These are phyloP conservation scores for Nicotiana otophora DNA, from an alignment of 257 asterid genomes.

Conservation along the genomic window DNA sequence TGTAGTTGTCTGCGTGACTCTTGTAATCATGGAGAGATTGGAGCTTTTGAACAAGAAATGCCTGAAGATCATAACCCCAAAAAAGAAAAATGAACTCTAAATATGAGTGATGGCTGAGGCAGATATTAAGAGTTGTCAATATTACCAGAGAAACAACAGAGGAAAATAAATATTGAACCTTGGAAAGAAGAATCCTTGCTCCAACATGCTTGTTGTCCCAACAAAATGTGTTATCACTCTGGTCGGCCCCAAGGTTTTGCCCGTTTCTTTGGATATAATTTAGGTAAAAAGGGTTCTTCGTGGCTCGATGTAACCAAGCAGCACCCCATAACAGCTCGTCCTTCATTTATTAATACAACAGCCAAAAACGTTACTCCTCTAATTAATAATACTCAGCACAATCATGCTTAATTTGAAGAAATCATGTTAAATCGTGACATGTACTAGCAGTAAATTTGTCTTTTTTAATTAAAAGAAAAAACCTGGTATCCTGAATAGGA, in stretches of 20 bases:
- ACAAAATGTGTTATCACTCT: slow-evolving; percentile 75
- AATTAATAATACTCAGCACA: background rate
- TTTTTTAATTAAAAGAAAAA: background rate
- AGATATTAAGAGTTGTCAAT: background rate
- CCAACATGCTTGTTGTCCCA: slow-evolving; percentile 98
- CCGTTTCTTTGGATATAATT: slow-evolving; percentile 40
- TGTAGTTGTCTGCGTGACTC: slow-evolving; percentile 81
- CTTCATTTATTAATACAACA: slow-evolving; percentile 2
- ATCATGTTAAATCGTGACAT: background rate
- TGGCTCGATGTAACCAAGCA: slow-evolving; percentile 43
- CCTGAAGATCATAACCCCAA: slow-evolving; percentile 18
- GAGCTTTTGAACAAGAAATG: slow-evolving; percentile 77
- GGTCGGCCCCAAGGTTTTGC: slow-evolving; percentile 77
- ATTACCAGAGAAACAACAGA: background rate
- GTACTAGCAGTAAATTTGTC: background rate
- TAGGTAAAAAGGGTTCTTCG: slow-evolving; percentile 25
- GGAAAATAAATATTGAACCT: slow-evolving; percentile 17
- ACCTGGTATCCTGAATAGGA: slow-evolving; percentile 32
- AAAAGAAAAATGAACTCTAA: no score
- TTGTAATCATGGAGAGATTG: slow-evolving; percentile 84
- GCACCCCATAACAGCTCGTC: slow-evolving; percentile 52
- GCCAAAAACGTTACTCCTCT: background rate
- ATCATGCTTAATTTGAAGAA: background rate
- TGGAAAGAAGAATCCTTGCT: slow-evolving; percentile 84
- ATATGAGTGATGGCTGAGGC: background rate